These are phyloP conservation scores for Coemansia brasiliensis DNA, from an alignment of 192 early-diverging fungal species.

Conservation along the genomic window DNA sequence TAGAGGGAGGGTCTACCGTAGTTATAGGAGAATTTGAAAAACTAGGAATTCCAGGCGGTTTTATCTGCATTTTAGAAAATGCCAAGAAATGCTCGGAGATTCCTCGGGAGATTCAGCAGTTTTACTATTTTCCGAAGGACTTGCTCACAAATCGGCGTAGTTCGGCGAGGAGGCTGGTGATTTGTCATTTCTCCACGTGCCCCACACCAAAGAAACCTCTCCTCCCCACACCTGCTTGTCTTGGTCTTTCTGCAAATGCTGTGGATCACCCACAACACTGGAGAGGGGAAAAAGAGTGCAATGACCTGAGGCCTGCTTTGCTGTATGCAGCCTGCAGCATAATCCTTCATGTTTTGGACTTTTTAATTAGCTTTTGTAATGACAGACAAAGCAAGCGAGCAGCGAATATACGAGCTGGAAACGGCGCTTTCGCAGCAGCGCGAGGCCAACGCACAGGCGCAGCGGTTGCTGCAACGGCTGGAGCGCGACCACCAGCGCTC, in stretches of 20 bases:
- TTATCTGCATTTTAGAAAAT: constrained; percentile 10
- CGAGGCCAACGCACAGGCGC: constrained; percentile 27
- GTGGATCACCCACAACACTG: too few species aligned
- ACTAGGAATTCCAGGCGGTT: neutral
- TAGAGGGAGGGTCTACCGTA: too few species aligned
- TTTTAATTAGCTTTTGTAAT: constrained; percentile 3
- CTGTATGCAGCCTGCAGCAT: neutral
- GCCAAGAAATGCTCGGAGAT: constrained; percentile 12
- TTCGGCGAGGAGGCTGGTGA: too few species aligned
- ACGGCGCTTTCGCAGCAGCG: constrained; percentile 30
- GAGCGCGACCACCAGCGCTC: constrained; percentile 34
- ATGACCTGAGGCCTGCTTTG: too few species aligned
- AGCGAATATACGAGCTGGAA: constrained; percentile 48
- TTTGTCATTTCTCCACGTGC: too few species aligned
- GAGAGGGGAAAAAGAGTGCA: too few species aligned
- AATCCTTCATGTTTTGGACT: neutral
- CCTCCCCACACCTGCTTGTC: too few species aligned
- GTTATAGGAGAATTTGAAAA: neutral
- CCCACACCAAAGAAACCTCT: too few species aligned
- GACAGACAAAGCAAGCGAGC: constrained; percentile 9
- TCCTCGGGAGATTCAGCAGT: neutral
- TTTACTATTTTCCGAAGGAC: neutral
- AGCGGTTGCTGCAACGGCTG: constrained; percentile 21
- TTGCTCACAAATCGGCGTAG: too few species aligned
- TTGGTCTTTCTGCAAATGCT: too few species aligned